Evolutionary conservation across 805 yeast species (phyloP), one percentile per base, ranked within the genome.

Genomic region (Starmera caribaea): DNA sequence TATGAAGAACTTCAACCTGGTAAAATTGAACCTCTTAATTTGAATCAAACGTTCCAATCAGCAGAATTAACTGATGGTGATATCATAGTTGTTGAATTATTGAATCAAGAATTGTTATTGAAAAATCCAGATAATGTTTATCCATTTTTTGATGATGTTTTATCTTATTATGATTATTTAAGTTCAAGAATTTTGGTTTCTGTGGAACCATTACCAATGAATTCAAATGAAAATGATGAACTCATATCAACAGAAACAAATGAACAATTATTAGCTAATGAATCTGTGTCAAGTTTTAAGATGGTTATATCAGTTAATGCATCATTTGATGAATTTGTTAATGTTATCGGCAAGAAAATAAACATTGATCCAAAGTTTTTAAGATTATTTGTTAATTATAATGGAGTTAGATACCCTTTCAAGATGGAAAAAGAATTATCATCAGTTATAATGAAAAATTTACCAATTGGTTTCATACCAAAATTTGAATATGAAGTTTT

Each of bases 401-500:
- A 73, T 16, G 80, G 79, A n/a, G 75, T 75, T 13, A 66, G 74
- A 43, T 63, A 69, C 42, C 77, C 82, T 1, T 39, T 68, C 39
- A 62, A 60, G 32, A 55, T 67, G 3, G 56, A 52, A 34, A 53
- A 59, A 36, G 35, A 32, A 11, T 43, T 68, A 55, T 10, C 57
- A 59, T 27, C 21, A 6, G 62, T 63, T 40, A 47, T 64, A 27
- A 57, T 68, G 4, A 63, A 63, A 37, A 47, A 51, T 27, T 43
- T 51, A 10, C 42, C 51, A 30, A 41, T 50, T 12, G 63, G 63
- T 38, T 50, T 56, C 27, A 57, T 64, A 7, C 65, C 77, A 5
- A 51, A 66, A 2, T 72, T 90, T 42, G 80, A 79, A 47, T 90
- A 83, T 55, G 96, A 90, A 53, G 61, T 81, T 1, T 68, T 92